Evolutionary conservation across 352 stramenopile genomes (phyloP).

Genomic region (Thalassiosira gravida): DNA sequence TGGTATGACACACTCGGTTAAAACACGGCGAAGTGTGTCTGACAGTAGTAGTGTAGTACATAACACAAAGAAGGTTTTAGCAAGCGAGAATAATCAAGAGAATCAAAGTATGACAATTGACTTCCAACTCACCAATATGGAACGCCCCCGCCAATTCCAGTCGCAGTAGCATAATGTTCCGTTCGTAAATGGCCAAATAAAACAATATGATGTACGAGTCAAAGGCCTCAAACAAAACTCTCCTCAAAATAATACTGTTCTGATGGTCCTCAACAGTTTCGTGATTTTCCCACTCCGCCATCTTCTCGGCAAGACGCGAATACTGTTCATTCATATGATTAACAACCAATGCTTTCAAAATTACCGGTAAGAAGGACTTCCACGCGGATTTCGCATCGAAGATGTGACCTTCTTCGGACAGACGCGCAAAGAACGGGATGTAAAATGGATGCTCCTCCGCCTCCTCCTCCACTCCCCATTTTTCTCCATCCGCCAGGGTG

Average conservation of each 20-base stretch:
- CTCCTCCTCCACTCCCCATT: constrained; percentile 21
- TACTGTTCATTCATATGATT: constrained; percentile 92
- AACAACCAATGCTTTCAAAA: constrained; percentile 69
- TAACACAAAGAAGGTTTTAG: no score
- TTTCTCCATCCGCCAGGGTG: constrained; percentile 44
- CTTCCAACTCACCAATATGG: no score
- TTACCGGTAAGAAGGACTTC: constrained; percentile 66
- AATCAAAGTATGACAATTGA: no score
- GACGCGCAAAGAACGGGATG: constrained; percentile 61
- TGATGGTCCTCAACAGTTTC: constrained; percentile 83
- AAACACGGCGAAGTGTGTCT: constrained; percentile 73
- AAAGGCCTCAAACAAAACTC: constrained; percentile 94
- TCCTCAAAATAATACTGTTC: constrained; percentile 93
- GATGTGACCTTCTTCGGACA: constrained; percentile 73
- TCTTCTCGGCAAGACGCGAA: constrained; percentile 87
- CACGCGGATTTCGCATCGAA: constrained; percentile 75
- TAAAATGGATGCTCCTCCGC: constrained; percentile 80
- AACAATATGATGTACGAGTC: constrained; percentile 94
- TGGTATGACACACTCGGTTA: constrained; percentile 80
- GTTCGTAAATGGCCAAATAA: constrained; percentile 92
- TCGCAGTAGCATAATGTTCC: no score
- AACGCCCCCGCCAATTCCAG: no score
- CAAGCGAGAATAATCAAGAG: no score
- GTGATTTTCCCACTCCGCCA: constrained; percentile 92
- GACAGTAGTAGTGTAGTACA: no score